Conservation (phyloP, 1,139 yeast species). For the Sugiyamaella castrensis region DNA sequence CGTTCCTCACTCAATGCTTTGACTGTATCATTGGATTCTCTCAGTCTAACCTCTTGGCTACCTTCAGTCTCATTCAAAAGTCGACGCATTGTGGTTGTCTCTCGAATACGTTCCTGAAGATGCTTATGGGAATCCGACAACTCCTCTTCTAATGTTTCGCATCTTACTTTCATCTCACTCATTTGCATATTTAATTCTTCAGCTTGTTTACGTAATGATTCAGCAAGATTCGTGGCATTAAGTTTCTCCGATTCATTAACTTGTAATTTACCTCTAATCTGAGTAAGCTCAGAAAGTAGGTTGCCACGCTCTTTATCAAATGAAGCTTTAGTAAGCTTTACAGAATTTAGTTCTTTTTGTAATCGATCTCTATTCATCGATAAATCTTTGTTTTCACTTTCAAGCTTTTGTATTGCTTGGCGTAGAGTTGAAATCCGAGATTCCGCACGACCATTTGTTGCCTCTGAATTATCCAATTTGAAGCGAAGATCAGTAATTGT, state of each 20-base stretch:
- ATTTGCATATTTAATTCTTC: constrained; percentile 72
- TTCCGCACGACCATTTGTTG: constrained; percentile 28
- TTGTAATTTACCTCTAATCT: constrained; percentile 20
- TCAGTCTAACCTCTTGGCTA: constrained; percentile 47
- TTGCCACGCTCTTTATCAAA: constrained; percentile 28
- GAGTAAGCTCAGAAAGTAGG: constrained; percentile 21
- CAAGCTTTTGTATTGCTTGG: constrained; percentile 30
- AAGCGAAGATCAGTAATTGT: constrained; percentile 19
- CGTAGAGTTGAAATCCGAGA: constrained; percentile 26
- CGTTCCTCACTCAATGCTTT: constrained; percentile 54
- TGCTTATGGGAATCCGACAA: constrained; percentile 66
- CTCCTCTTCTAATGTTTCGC: constrained; percentile 77
- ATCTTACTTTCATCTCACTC: constrained; percentile 58
- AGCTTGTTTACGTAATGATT: constrained; percentile 53
- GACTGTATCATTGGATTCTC: constrained; percentile 47
- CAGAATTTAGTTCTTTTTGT: constrained; percentile 43
- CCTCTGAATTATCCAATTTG: constrained; percentile 23
- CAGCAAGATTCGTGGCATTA: constrained; percentile 22
- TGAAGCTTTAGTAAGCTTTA: constrained; percentile 28
- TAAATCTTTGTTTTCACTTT: constrained; percentile 41
- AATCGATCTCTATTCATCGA: constrained; percentile 45
- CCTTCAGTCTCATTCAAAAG: constrained; percentile 67
- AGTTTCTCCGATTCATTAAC: constrained; percentile 22
- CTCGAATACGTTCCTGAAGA: constrained; percentile 77
- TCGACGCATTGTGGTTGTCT: constrained; percentile 68